Evolutionary conservation across 208 protist species (phyloP).

Genomic region (Crithidia bombi): DNA sequence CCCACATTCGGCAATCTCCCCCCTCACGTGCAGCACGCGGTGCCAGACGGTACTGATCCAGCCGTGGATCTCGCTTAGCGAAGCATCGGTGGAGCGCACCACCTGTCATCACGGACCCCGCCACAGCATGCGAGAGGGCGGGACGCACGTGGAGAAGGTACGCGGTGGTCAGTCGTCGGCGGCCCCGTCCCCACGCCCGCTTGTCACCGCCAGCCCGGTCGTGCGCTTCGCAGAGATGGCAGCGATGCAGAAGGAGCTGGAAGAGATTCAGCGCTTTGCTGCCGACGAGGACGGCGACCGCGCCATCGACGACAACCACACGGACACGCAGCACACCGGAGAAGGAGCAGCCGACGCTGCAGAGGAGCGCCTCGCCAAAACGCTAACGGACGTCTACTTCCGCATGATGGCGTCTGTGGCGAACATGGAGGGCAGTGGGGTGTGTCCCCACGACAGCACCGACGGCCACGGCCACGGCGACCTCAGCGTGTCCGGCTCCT

Average conservation of each 20-base stretch:
- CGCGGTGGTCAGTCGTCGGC: background rate
- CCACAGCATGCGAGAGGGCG: background rate
- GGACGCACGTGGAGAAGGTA: background rate
- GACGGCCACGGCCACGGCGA: background rate
- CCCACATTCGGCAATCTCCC: background rate
- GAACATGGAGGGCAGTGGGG: background rate
- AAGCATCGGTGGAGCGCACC: background rate
- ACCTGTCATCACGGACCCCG: background rate
- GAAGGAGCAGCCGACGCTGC: slow-evolving; percentile 14
- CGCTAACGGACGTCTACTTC: slow-evolving; percentile 25
- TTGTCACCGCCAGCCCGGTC: background rate
- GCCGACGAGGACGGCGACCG: background rate
- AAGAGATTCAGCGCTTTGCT: slow-evolving; percentile 14
- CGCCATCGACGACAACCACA: background rate
- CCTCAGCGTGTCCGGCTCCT: background rate
- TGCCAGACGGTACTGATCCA: slow-evolving; percentile 26
- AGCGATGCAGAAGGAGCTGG: slow-evolving; percentile 17
- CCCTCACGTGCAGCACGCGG: background rate
- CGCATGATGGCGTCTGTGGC: slow-evolving; percentile 7
- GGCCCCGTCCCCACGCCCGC: background rate
- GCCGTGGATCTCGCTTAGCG: slow-evolving; percentile 19
- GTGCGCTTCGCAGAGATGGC: slow-evolving; percentile 19
- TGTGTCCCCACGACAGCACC: background rate
- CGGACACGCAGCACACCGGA: too few relatives aligned
- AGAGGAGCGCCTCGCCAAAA: slow-evolving; percentile 25